phyloP scores from a whole-genome alignment of 73 alveolate species.

The Loxodes magnus region DNA sequence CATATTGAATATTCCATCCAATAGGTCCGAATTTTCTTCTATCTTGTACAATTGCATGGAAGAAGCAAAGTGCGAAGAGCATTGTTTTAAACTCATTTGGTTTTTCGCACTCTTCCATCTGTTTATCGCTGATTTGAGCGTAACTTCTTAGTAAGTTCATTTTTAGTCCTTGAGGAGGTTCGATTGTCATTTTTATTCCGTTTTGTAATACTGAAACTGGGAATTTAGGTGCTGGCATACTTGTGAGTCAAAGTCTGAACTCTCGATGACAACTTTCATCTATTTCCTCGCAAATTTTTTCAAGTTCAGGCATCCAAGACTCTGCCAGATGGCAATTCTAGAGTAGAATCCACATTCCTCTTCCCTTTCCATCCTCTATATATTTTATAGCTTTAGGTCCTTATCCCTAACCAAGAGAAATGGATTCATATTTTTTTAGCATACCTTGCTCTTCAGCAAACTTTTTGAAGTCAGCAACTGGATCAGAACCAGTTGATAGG shows the following conservation, averaged over 20 bases:
- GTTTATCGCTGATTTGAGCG: conserved; percentile 52
- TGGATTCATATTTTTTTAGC: conserved; percentile 91
- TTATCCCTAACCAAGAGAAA: conserved; percentile 98
- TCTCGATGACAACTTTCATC: conserved; percentile 96
- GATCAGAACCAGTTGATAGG: conserved; percentile 98
- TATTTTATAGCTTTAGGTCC: conserved; percentile 96
- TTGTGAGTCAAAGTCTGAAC: conserved; percentile 99
- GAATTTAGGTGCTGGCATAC: conserved; percentile 98
- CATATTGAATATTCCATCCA: conserved; percentile 99
- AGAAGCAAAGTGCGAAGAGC: conserved; percentile 98
- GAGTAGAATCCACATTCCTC: conserved; percentile 98
- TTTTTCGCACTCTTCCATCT: conserved; percentile 86
- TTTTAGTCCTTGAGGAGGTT: conserved; percentile 97
- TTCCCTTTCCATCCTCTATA: conserved; percentile 84
- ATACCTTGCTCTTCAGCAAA: conserved; percentile 98
- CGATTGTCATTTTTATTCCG: conserved; percentile 98
- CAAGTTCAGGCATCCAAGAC: conserved; percentile 98
- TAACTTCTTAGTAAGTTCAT: conserved; percentile 81
- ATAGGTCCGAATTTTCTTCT: conserved; percentile 97
- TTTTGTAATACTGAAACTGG: conserved; percentile 98
- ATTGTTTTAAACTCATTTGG: conserved; percentile 93
- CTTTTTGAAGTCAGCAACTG: conserved; percentile 92
- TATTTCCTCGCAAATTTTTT: conserved; percentile 85
- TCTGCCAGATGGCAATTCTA: conserved; percentile 98
- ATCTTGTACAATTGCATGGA: conserved; percentile 99